phyloP scores from a whole-genome alignment of 345 rosid genomes.

The Dovyalis caffra region DNA sequence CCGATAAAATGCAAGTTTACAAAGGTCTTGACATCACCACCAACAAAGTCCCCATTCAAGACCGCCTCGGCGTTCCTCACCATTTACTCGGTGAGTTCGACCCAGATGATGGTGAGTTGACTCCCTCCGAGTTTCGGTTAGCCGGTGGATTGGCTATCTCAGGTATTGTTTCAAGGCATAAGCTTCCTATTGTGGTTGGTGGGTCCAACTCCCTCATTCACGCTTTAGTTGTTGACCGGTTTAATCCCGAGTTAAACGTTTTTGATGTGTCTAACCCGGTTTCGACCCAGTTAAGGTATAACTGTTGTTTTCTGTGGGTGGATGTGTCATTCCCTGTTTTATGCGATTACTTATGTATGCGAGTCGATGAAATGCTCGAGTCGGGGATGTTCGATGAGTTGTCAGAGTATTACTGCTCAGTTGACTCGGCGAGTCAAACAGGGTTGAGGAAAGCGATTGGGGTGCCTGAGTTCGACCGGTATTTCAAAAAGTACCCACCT shows the following conservation, averaged over 20 bases:
- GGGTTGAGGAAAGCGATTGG: conserved; percentile 86
- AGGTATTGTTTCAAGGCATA: conserved; percentile 40
- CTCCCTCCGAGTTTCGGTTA: conserved; percentile 54
- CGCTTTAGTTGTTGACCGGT: conserved; percentile 58
- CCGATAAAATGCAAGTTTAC: conserved; percentile 90
- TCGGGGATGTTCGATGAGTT: conserved; percentile 86
- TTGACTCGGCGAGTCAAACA: conserved; percentile 14
- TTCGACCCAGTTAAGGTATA: conserved; percentile 51
- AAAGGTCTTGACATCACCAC: conserved; percentile 76
- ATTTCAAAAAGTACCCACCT: conserved; percentile 51
- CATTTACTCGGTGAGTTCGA: conserved; percentile 62
- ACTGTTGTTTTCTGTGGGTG: conserved; percentile 84
- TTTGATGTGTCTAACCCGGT: conserved; percentile 39
- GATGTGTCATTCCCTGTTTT: conserved; percentile 66
- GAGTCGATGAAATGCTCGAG: conserved; percentile 94
- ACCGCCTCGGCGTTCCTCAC: conserved; percentile 68
- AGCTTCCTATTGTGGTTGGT: conserved; percentile 71
- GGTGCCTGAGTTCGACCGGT: conserved; percentile 74
- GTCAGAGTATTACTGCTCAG: conserved; percentile 42
- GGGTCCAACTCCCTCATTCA: conserved; percentile 88
- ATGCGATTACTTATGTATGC: conserved; percentile 49
- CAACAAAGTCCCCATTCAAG: conserved; percentile 60
- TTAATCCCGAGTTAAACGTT: conserved; percentile 49
- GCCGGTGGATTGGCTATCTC: conserved; percentile 40
- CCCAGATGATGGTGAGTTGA: conserved; percentile 48